A percentile compares a stretch with the other conserved stretches of the same genome.
These are phyloP conservation scores for Arabidopsis thaliana DNA, from an alignment of 345 rosid genomes.

Conservation along the genomic window TAIR10.1 NC_003074.8:8810001-8810500, in stretches of 20 bases:
- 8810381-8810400: too few species aligned
- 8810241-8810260: background rate
- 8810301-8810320: too few species aligned
- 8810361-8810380: too few species aligned
- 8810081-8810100: too few species aligned
- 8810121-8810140: background rate
- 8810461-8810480: background rate
- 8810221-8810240: background rate
- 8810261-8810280: background rate
- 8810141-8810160: background rate
- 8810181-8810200: background rate
- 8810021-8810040: background rate
- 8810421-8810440: too few species aligned
- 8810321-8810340: too few species aligned
- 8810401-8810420: too few species aligned
- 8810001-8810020: background rate
- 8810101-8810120: background rate
- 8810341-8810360: too few species aligned
- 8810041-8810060: background rate
- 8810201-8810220: background rate
- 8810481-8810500: background rate
- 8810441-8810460: too few species aligned
- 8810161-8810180: background rate
- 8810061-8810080: background rate
- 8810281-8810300: background rate